Percentiles rank a stretch among this genome's conserved stretches.
phyloP scores from a whole-genome alignment of 1,284 basidiomycete genomes.

The Fomitopsis palustris region DNA sequence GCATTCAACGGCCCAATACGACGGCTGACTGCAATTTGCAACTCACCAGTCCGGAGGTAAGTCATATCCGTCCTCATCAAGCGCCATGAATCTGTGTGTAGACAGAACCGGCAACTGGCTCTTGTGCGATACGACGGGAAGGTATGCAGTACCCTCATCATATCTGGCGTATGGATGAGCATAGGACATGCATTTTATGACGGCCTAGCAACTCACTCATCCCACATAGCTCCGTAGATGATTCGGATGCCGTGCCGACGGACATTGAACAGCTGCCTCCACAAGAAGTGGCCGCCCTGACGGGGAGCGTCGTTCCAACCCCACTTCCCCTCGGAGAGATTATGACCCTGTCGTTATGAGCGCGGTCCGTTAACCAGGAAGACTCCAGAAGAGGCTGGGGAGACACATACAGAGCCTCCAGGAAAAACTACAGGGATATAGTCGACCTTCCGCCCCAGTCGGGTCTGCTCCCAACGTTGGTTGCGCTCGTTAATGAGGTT shows the following conservation, averaged over 20 bases:
- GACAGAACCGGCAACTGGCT: slow-evolving; percentile 55
- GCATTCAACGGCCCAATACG: slow-evolving; percentile 3
- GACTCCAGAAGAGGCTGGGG: background rate
- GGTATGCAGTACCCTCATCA: slow-evolving; percentile 74
- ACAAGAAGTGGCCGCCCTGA: slow-evolving; percentile 68
- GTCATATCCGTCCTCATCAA: slow-evolving; percentile 71
- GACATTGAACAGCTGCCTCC: slow-evolving; percentile 70
- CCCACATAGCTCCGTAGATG: slow-evolving; percentile 82
- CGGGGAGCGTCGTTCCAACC: slow-evolving; percentile 62
- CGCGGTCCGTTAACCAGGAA: too few relatives aligned
- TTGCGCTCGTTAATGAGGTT: slow-evolving; percentile 52
- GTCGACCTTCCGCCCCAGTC: slow-evolving; percentile 50
- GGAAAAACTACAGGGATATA: slow-evolving; percentile 75
- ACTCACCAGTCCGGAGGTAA: slow-evolving; percentile 68
- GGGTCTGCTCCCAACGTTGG: slow-evolving; percentile 29
- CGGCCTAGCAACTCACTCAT: slow-evolving; percentile 52
- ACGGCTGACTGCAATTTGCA: slow-evolving; percentile 2
- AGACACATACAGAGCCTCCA: slow-evolving; percentile 60
- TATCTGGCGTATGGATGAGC: slow-evolving; percentile 41
- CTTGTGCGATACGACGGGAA: slow-evolving; percentile 62
- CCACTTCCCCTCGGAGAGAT: slow-evolving; percentile 66
- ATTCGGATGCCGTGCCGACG: slow-evolving; percentile 56
- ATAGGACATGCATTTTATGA: background rate
- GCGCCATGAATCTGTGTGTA: slow-evolving; percentile 55
- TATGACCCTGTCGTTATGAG: slow-evolving; percentile 47